Conservation (phyloP, 2,329 filamentous ascomycete genomes). For the Trichophyton mentagrophytes region DNA sequence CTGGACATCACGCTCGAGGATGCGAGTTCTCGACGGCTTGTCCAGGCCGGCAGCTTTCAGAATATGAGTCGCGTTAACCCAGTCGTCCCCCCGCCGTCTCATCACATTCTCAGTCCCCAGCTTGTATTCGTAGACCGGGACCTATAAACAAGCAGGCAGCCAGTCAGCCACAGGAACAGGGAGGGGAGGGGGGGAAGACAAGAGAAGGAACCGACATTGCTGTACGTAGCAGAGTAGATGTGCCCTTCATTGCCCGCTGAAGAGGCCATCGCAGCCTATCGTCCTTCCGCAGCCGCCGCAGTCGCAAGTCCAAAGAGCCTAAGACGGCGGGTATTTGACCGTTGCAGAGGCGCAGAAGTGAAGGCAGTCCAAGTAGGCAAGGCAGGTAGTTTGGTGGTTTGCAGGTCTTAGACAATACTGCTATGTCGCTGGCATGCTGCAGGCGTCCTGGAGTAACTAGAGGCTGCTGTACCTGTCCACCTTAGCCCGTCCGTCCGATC, state of each 20-base stretch:
- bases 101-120: constrained; percentile 87
- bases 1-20: constrained; percentile 91
- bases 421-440: neutral
- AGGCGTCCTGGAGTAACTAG: neutral
- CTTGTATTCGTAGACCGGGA: constrained; percentile 89
- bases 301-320: neutral
- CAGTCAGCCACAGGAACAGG: neutral
- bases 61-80: constrained; percentile 99
- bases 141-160: constrained; percentile 40
- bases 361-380: neutral
- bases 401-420: neutral
- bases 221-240: constrained; percentile 54
- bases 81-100: constrained; percentile 83
- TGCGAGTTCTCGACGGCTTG: constrained; percentile 87
- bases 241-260: constrained; percentile 29
- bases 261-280: constrained; percentile 15
- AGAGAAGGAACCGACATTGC: constrained; percentile 38
- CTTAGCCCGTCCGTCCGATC: neutral
- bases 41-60: constrained; percentile 94
- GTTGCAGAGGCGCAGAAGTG: neutral
- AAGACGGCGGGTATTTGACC: neutral
- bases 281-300: neutral
- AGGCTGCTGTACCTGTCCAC: neutral
- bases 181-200: constrained; percentile 8
- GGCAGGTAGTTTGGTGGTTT: neutral